Base-by-base conservation (phyloP, 2,329 filamentous ascomycete species). In the Grosmannia serpens region DNA sequence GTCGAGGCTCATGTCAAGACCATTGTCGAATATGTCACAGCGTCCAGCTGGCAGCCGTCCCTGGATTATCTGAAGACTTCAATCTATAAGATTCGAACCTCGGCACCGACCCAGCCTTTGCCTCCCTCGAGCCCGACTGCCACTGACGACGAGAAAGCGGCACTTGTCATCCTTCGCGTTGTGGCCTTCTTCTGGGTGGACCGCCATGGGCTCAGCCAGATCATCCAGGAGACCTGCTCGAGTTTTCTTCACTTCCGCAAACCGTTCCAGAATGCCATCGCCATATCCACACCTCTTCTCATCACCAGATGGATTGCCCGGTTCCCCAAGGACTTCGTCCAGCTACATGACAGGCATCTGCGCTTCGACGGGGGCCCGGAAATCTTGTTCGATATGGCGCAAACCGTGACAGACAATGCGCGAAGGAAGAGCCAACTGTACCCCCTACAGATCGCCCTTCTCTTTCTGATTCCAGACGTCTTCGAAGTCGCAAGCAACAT, bases 401-500 rank as follows among this genome's bases (percentile, higher is more conserved):
- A 83, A 62, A 81, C 81, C 3, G 77, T 84, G 31, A 75, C 77
- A 41, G 84, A 87, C 66, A 81, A 77, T 58, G 76, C 75, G 44
- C 77, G 77, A 62, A 76, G 79, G 53, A 82, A 77, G 63, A 75
- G 75, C 4, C 71, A 81, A 35, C 71, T 86, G 24, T 84, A 79
- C 64, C 83, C 84, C 20, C 74, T 88, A 56, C 85, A 87, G 66
- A 83, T 78, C 2, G 77, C 79, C 15, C 70, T 88, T 5, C 70
- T 87, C 11, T 79, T 87, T 60, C 74, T 88, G 10, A 71, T 86
- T 10, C 85, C 85, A 4, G 85, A 88, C 63, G 81, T 87, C 7
- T 88, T 88, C 63, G 83, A 86, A 68, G 82, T 87, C 38, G 84
- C 84, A 29, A 85, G 83, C 68, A 85, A 85, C 68, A 74, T 87